Percentiles rank a stretch among this genome's conserved stretches.
Evolutionary conservation across 2,329 filamentous ascomycete species (phyloP).

Genomic region (Decorospora gaudefroyi): DNA sequence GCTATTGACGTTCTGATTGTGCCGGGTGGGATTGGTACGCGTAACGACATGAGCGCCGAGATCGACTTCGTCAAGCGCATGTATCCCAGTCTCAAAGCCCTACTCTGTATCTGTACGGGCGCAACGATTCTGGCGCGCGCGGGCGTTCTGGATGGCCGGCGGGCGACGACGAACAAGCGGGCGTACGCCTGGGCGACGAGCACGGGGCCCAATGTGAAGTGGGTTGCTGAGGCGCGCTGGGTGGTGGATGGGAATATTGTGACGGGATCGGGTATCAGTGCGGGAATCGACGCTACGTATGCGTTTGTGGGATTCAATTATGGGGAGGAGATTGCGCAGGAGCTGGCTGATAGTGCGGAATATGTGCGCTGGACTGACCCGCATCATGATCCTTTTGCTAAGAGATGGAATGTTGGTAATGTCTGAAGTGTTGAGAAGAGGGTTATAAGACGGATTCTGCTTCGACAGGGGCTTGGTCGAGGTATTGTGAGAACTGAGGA

Average conservation of each 20-base stretch:
- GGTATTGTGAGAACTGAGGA: too few species aligned
- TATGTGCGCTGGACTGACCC: slow-evolving; percentile 59
- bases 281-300: slow-evolving; percentile 64
- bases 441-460: background rate
- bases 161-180: slow-evolving; percentile 68
- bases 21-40: slow-evolving; percentile 63
- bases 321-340: slow-evolving; percentile 56
- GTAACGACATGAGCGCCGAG: slow-evolving; percentile 38
- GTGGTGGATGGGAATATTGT: slow-evolving; percentile 68
- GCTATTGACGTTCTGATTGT: slow-evolving; percentile 63
- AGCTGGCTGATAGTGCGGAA: slow-evolving; percentile 58
- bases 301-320: slow-evolving; percentile 60
- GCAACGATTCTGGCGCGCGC: slow-evolving; percentile 60
- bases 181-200: slow-evolving; percentile 51
- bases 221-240: slow-evolving; percentile 60
- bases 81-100: slow-evolving; percentile 57
- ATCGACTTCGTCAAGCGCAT: slow-evolving; percentile 54
- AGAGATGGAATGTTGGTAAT: slow-evolving; percentile 24
- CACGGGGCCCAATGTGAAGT: slow-evolving; percentile 58
- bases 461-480: background rate
- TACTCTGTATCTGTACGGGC: slow-evolving; percentile 69
- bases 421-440: background rate
- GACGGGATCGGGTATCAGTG: slow-evolving; percentile 66
- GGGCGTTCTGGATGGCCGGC: slow-evolving; percentile 61
- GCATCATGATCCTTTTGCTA: slow-evolving; percentile 60